Evolutionary conservation across 495 filamentous ascomycete genomes (phyloP), one percentile per base, ranked within the genome.

Genomic region (Acidiella bohemica): DNA sequence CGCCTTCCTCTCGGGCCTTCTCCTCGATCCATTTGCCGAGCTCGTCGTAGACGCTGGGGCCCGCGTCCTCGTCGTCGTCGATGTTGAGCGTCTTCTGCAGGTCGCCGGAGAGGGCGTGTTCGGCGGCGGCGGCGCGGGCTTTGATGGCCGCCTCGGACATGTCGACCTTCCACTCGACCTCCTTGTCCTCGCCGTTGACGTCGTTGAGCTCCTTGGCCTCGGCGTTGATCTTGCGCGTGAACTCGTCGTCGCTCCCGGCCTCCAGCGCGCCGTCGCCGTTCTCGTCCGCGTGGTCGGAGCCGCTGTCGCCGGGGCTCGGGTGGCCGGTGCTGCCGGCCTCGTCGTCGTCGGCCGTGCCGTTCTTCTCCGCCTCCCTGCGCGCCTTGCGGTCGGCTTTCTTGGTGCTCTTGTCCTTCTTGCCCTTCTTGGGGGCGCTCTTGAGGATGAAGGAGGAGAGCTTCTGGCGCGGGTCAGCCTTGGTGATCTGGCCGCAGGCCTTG

Each of bases 391-490:
- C 72, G 54, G 78, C 76, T 57, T 88, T 92, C 61, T 85, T 84
- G 62, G 80, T 78, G 49, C 82, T 71, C 59, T 90, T 83, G 67
- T 95, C 87, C 68, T 94, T 92, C 67, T 93, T 93, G 61, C 90
- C 86, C 59, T 81, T 80, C 68, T 90, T 93, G 59, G 86, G 80
- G 54, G 80, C 75, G 63, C 90, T 93, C 67, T 94, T 94, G 57
- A 95, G 68, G 56, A 97, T 95, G 72, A 94, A 97, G 40, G 81
- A 83, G 70, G 81, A 88, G 46, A 97, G 80, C 68, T 96, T 97
- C 55, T 92, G 78, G 57, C 86, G 87, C 44, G 81, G 70, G 56
- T 96, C 88, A 35, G 93, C 87, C 39, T 88, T 75, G 39, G 80
- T 77, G 54, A 81, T 85, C 62, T 93, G 81, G 55, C 90, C 90